Base-by-base conservation (phyloP, 768 basidiomycete genomes). In the Lentinula guzmanii region DNA sequence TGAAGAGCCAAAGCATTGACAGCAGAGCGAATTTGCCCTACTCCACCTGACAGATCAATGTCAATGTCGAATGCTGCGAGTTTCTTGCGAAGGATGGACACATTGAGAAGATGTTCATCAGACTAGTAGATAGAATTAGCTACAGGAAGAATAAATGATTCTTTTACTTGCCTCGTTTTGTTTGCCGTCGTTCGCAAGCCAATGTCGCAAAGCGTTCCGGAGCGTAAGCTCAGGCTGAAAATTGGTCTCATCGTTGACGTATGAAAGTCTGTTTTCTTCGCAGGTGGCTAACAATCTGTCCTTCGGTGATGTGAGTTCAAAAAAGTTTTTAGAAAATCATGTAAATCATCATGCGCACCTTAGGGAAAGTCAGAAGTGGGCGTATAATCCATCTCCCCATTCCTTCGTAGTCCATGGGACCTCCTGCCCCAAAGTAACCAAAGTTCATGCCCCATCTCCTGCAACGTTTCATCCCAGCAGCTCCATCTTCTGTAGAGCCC, bases 371-470 rank as follows among this genome's bases (percentile, higher is more conserved):
- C 24, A 94, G 70, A 48, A 94, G 71, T 11, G 92, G 92, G 3
- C 92, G 83, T 1, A 91, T 64, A 15, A 93, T 79, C 86, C 88
- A 94, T 35, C 74, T 77, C 41, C 73, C 69, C 82, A 93, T 83
- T 5, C 90, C 90, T 39, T 74, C 76, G 8, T 74, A 60, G 2
- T 86, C 87, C 52, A 76, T 72, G 68, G 72, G 81, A 5, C 74
- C 73, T 35, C 80, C 68, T 5, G 68, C 58, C 4, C 69, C 67
- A 21, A 73, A 65, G 1, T 65, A 67, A 1, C 69, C 69, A 4
- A 69, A 58, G 5, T 90, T 89, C 92, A 94, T 94, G 1, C 92
- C 92, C 85, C 86, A 91, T 50, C 90, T 79, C 10, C 92, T 80
- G 52, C 78, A 74, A 1, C 74, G 74, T 43, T 80, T 77, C 88